A percentile compares a stretch with the other conserved stretches of the same genome.
Conservation (phyloP, 495 filamentous ascomycete species). For the Glutinoglossum americanum region DNA sequence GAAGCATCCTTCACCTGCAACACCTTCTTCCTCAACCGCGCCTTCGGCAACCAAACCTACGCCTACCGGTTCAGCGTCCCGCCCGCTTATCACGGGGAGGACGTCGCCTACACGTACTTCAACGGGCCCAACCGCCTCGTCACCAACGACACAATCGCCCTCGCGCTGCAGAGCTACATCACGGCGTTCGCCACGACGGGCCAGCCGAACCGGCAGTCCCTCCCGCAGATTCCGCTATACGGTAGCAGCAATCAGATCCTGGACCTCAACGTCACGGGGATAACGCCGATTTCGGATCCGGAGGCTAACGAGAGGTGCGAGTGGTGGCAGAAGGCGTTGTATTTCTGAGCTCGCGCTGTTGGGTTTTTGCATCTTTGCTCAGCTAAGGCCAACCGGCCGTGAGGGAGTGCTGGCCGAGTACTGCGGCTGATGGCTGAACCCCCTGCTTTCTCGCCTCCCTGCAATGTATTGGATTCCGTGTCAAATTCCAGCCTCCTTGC, state of each 20-base stretch:
- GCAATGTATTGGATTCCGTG: no score
- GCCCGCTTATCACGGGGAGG: slow-evolving; percentile 32
- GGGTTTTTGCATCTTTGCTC: no score
- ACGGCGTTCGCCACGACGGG: slow-evolving; percentile 31
- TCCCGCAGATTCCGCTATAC: slow-evolving; percentile 22
- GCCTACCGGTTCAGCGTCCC: slow-evolving; percentile 40
- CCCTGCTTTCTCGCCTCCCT: no score
- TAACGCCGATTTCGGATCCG: slow-evolving; percentile 21
- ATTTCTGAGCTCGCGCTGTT: neutral
- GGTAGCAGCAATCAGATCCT: slow-evolving; percentile 19
- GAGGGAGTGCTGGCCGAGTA: no score
- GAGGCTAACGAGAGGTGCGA: slow-evolving; percentile 23
- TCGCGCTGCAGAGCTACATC: slow-evolving; percentile 36
- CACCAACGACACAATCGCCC: slow-evolving; percentile 24
- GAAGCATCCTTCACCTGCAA: slow-evolving; percentile 42
- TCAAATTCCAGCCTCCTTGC: no score
- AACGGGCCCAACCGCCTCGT: slow-evolving; percentile 24
- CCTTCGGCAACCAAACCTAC: slow-evolving; percentile 28
- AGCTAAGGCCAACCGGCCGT: no score
- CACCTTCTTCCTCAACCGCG: slow-evolving; percentile 39
- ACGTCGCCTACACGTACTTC: slow-evolving; percentile 33
- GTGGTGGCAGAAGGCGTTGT: slow-evolving; percentile 26
- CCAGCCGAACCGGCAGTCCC: slow-evolving; percentile 19
- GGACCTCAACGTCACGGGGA: slow-evolving; percentile 21
- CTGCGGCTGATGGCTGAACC: no score